A percentile compares a stretch with the other conserved stretches of the same genome.
Conservation (phyloP, 352 stramenopile species). For the Albugo candida region DNA sequence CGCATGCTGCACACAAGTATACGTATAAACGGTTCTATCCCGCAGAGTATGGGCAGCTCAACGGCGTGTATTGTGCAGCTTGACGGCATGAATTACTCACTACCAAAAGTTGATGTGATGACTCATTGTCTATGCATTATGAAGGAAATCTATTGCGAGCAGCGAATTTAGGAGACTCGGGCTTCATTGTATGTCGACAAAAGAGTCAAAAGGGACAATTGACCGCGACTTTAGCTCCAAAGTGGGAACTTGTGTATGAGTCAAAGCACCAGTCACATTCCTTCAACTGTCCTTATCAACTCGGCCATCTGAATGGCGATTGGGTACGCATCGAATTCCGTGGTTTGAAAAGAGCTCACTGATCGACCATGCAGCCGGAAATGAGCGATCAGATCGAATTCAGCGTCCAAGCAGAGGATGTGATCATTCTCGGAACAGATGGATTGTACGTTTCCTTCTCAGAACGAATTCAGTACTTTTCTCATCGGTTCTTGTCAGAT, state of each 20-base stretch:
- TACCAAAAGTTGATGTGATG: not conserved
- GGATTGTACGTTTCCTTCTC: constrained; percentile 48
- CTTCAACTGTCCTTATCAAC: constrained; percentile 93
- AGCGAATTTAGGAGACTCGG: constrained; percentile 89
- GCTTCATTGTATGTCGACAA: constrained; percentile 79
- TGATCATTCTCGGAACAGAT: constrained; percentile 87
- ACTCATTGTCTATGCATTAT: not conserved
- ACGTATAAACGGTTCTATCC: constrained; percentile 13
- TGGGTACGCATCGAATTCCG: constrained; percentile 16
- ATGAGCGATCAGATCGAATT: constrained; percentile 80
- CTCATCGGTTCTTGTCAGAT: constrained; percentile 20
- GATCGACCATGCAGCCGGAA: constrained; percentile 38
- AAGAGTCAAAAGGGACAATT: constrained; percentile 14
- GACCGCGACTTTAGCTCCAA: constrained; percentile 8
- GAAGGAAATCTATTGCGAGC: constrained; percentile 40
- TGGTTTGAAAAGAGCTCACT: not conserved
- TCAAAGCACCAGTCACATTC: constrained; percentile 87
- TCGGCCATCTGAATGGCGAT: constrained; percentile 80
- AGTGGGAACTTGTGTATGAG: constrained; percentile 73
- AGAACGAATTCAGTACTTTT: not conserved
- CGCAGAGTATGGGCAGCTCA: constrained; percentile 34
- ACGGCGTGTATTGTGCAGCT: constrained; percentile 73
- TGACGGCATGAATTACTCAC: constrained; percentile 16
- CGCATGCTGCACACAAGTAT: not conserved
- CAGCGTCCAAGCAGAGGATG: constrained; percentile 66